Evolutionary conservation across 2,329 filamentous ascomycete genomes (phyloP).

Genomic region (Pestalotiopsis sp.): DNA sequence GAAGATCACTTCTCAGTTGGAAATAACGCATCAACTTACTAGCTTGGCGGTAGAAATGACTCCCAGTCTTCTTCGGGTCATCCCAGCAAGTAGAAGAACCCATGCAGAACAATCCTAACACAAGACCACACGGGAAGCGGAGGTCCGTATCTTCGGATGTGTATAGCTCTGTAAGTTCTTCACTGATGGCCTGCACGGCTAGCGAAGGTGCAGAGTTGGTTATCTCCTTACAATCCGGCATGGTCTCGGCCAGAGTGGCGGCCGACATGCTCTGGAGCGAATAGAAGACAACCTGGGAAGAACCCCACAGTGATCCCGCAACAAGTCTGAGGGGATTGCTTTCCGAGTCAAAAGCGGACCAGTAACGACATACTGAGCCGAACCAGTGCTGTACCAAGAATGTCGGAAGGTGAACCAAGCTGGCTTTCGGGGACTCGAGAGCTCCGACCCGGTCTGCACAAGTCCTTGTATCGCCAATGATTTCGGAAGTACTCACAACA

Average conservation of each 20-base stretch:
- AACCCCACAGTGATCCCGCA: neutral
- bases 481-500: neutral
- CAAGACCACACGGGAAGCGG: neutral
- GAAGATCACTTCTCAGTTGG: neutral
- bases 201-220: neutral
- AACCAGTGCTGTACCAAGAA: slow-evolving; percentile 9
- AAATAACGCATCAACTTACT: slow-evolving; percentile 2
- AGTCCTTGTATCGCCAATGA: neutral
- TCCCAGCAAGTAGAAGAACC: slow-evolving; percentile 8
- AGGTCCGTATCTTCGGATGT: neutral
- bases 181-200: slow-evolving; percentile 6
- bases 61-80: neutral
- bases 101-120: slow-evolving; percentile 1
- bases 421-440: neutral
- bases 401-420: slow-evolving; percentile 1
- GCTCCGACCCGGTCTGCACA: neutral
- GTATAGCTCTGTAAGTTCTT: slow-evolving; percentile 7
- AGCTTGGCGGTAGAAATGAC: slow-evolving; percentile 5
- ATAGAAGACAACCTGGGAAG: slow-evolving; percentile 5
- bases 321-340: slow-evolving; percentile 1
- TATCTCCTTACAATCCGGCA: slow-evolving; percentile 1
- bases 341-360: slow-evolving; percentile 10
- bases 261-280: slow-evolving; percentile 10
- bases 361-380: slow-evolving; percentile 6
- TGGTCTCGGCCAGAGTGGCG: neutral